Evolutionary conservation across 371 early-diverging fungal species (phyloP), one percentile per base, ranked within the genome.

Genomic region (Apophysomyces ossiformis): DNA sequence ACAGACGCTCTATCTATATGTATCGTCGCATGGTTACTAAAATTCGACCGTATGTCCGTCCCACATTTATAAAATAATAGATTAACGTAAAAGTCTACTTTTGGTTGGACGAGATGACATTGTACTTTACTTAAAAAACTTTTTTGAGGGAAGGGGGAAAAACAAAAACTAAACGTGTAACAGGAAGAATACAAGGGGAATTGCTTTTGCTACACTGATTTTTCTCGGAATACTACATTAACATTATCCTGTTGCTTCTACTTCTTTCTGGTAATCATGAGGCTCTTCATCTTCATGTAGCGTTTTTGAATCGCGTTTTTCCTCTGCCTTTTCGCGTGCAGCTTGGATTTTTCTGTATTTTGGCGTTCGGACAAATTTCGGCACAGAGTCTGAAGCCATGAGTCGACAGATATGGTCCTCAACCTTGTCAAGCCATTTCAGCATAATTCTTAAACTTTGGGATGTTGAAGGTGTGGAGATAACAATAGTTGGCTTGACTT

Each of bases 361-460:
- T 45, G 86, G 85, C 2, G 93, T 91, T 63, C 82, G 87, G 16
- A 87, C 77, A 72, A 91, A 92, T 76, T 90, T 92, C 0, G 93
- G 91, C n/a, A 91, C 88, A 13, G 91, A 91, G 61, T 92, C 93
- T 1, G 87, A 87, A 15, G 93, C 90, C 90, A 91, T 89, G 9
- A 92, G 73, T 32, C 86, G 75, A 74, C 89, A 92, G 60, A 91
- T 89, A 57, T 91, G 90, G 7, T 89, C 89, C 58, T 91, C 85
- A 7, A 86, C 86, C 32, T 69, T 69, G 50, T 89, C 87, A 70
- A 90, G 87, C 72, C 90, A 71, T 39, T 82, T 78, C 1, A 88
- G 75, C 73, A 84, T 77, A 61, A 81, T 74, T 15, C 78, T 54
- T 32, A 84, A 37, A 38, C 78, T 76, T 38, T 77, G 77, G 3